Evolutionary conservation across 768 basidiomycete genomes (phyloP), one percentile per base, ranked within the genome.

Genomic region (Paxillus ammoniavirescens): DNA sequence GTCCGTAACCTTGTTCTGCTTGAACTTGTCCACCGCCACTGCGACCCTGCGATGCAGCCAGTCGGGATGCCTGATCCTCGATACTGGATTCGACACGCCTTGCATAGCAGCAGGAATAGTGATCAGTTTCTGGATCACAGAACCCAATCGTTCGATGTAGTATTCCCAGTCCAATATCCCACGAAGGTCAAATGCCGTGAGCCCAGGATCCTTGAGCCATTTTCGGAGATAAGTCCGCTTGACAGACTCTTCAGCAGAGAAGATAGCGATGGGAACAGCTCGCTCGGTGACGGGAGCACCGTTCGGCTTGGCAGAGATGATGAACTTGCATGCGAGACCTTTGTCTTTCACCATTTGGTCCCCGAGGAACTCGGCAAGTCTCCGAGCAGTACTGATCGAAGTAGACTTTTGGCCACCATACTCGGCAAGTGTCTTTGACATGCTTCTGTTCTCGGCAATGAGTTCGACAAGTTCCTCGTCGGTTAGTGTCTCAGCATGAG

Each of bases 341-440:
- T 98, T 99, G 75, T 98, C 97, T 71, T 98, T 98, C 63, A 98
- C 95, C 97, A 99, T 99, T 63, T 94, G 91, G 66, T 94, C 87
- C 31, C 97, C 97, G 52, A 99, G 73, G 74, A 99, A 98, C 68
- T 99, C 97, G 2, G 97, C 94, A 18, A 99, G 79, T 54, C 97
- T 86, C 60, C 82, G 86, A 3, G 97, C 97, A 1, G 97, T 99
- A 60, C 90, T 93, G 74, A 99, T 99, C 2, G 95, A 97, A 0
- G 97, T 99, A 30, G 95, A 98, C 72, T 99, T 99, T 68, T 99
- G 97, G 7, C 84, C 86, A 4, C 81, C 97, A 65, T 99, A 98
- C 71, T 98, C 97, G 1, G 94, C 91, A 45, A 99, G 77, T 2
- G 97, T 99, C 72, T 84, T 94, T 15, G 91, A 88, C 97, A 99